Conservation (phyloP, 768 basidiomycete genomes). For the Suillus variegatus region DNA sequence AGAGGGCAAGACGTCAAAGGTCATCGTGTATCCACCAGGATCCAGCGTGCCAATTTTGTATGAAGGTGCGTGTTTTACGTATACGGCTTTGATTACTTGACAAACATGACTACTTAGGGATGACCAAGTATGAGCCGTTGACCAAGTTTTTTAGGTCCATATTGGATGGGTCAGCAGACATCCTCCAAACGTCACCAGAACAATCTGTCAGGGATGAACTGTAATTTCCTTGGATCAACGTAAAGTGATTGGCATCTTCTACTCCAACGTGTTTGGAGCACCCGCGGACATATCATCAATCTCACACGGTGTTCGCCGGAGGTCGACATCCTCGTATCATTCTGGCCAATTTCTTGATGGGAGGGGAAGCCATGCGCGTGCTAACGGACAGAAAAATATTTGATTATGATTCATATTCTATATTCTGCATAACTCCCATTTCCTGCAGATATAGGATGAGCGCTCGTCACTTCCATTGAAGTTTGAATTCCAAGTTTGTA, state of each 20-base stretch:
- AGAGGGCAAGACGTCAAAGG: conserved; percentile 57
- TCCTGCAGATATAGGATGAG: neutral
- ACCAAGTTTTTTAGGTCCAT: conserved; percentile 73
- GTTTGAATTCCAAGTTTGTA: neutral
- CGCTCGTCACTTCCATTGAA: neutral
- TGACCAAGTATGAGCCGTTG: conserved; percentile 73
- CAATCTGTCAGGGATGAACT: conserved; percentile 34
- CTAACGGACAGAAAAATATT: neutral
- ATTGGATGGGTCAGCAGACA: conserved; percentile 65
- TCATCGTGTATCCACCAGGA: conserved; percentile 69
- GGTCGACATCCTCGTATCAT: neutral
- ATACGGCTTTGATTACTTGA: neutral
- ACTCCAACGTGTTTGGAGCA: neutral
- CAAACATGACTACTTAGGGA: conserved; percentile 41
- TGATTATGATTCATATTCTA: conserved; percentile 1
- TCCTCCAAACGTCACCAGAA: conserved; percentile 42
- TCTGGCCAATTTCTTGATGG: neutral
- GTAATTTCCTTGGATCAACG: conserved; percentile 14
- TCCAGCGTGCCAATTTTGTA: conserved; percentile 60
- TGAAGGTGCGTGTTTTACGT: conserved; percentile 50
- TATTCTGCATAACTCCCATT: neutral
- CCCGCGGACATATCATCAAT: conserved; percentile 1
- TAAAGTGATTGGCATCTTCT: neutral
- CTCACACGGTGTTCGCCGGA: neutral
- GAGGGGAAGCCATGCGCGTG: neutral